Evolutionary conservation across 164 flowering plant species (phyloP), one percentile per base, ranked within the genome.

Genomic region (Umbilicus rupestris): DNA sequence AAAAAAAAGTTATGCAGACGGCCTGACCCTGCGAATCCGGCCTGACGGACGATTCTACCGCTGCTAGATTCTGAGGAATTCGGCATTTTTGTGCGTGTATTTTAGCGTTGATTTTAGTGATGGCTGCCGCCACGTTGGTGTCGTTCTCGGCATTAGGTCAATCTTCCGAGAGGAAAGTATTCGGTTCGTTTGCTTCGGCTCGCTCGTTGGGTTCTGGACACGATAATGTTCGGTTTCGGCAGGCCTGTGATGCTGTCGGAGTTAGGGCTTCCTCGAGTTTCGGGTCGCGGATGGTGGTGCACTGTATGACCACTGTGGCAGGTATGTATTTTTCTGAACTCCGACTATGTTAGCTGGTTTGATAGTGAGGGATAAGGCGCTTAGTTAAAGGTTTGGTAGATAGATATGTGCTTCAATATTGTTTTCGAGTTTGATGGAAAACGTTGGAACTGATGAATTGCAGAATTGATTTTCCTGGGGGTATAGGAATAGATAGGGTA

Each of bases 61-160:
- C 44, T 41, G 44, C 44, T 9, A 7, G 12, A 41, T 10, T 41
- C 44, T 10, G 44, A 41, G 12, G 44, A 9, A 6, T 41, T 41
- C 44, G 44, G 7, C 12, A 35, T 35, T 35, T 35, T 52, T 26
- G 7, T 24, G 29, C 12, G 30, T 52, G 29, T 20, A 22, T 0
- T 52, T 52, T 8, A 52, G 9, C 8, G 22, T 47, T 47, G 58
- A 22, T 52, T 62, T 62, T 14, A 11, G 22, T 47, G 71, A 80
- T 80, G 84, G 86, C 86, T 45, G 79, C 82, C 8, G 73, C 77
- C 29, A 70, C 81, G 67, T 79, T 82, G 24, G 62, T 81, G 12
- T 79, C 84, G n/a, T 75, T 79, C 74, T 63, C 83, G 16, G 72
- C 79, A 12, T 29, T 78, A 22, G 69, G 64, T 58, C 81, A 79